Conservation (phyloP, 805 yeast species). For the Candida stauntonica region DNA sequence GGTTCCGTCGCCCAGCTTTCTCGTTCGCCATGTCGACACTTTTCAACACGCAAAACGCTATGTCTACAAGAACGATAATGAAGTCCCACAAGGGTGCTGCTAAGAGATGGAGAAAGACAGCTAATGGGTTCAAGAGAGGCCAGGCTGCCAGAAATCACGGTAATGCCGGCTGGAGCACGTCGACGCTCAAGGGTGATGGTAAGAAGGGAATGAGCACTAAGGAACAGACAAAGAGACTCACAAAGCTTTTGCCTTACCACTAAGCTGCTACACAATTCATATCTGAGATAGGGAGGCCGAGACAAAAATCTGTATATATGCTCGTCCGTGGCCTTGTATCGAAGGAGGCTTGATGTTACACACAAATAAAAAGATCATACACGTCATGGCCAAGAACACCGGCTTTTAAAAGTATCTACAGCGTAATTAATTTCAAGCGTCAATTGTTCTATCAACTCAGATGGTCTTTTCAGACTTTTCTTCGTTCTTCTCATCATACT, state of each 20-base stretch:
- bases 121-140: constrained; percentile 55
- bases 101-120: constrained; percentile 79
- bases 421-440: no score
- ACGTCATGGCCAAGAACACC: no score
- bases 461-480: constrained; percentile 20
- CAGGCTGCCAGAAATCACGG: constrained; percentile 91
- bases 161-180: constrained; percentile 79
- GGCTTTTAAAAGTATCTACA: no score
- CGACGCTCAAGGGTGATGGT: constrained; percentile 53
- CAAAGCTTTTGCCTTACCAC: constrained; percentile 40
- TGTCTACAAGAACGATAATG: constrained; percentile 35
- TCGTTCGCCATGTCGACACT: constrained; percentile 1
- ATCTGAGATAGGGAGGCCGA: no score
- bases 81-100: constrained; percentile 86
- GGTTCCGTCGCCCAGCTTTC: constrained; percentile 5
- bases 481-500: constrained; percentile 37
- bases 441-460: constrained; percentile 1
- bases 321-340: no score
- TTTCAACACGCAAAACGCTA: constrained; percentile 1
- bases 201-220: constrained; percentile 54
- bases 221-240: constrained; percentile 55
- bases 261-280: no score
- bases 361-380: no score
- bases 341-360: no score
- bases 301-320: background rate